These are phyloP conservation scores for Cladosporium velox DNA, from an alignment of 2,329 filamentous ascomycete genomes.

Conservation along the genomic window DNA sequence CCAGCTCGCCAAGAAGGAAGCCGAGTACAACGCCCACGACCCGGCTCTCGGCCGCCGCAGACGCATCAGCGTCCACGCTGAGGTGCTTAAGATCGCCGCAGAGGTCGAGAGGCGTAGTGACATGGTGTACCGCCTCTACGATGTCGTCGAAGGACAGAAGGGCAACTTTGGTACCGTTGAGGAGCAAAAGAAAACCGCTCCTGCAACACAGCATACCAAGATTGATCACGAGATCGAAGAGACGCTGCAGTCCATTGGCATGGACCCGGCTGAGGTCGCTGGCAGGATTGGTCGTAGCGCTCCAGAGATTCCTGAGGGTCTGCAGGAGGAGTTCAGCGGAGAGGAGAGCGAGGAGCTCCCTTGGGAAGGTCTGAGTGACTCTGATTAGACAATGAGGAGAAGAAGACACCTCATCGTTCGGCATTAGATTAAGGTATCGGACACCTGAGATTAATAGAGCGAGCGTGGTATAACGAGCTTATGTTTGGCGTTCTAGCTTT, in stretches of 20 bases:
- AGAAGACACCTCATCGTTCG: neutral
- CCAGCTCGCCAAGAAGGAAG: constrained; percentile 63
- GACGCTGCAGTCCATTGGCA: constrained; percentile 44
- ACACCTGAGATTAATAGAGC: neutral
- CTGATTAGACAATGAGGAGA: constrained; percentile 26
- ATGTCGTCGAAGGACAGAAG: constrained; percentile 81
- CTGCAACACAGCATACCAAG: constrained; percentile 26
- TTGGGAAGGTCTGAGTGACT: constrained; percentile 38
- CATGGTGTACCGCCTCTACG: constrained; percentile 79
- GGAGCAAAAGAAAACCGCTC: constrained; percentile 27
- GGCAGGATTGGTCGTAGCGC: constrained; percentile 29
- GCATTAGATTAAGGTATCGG: neutral
- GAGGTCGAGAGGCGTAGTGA: constrained; percentile 72
- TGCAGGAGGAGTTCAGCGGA: constrained; percentile 28
- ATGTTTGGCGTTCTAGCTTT: constrained; percentile 9
- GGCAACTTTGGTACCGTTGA: constrained; percentile 65
- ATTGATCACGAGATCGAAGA: constrained; percentile 45
- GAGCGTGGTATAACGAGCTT: neutral
- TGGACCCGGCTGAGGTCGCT: constrained; percentile 40
- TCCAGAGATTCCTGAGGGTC: constrained; percentile 26
- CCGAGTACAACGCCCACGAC: constrained; percentile 66
- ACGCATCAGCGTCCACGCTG: constrained; percentile 61
- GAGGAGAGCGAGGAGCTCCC: constrained; percentile 36
- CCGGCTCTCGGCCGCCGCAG: constrained; percentile 65
- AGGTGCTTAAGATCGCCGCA: constrained; percentile 63